Evolutionary conservation across 73 alveolate species (phyloP).

Genomic region (Breviolum minutum): DNA sequence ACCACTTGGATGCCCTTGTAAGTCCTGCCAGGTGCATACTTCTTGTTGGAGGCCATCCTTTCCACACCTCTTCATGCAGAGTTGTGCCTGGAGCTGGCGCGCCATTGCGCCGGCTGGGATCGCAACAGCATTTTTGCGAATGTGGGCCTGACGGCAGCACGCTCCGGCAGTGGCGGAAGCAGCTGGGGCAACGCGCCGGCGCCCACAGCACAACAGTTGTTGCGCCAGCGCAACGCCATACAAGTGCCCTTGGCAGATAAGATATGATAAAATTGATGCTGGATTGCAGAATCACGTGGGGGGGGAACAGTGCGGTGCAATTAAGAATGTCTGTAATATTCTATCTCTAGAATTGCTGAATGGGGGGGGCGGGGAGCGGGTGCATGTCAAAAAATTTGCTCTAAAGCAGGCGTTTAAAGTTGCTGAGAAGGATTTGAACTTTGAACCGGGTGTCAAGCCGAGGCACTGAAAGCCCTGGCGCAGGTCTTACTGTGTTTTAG

Average conservation of each 20-base stretch:
- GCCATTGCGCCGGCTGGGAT: conserved; percentile 73
- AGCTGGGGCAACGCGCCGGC: conserved; percentile 62
- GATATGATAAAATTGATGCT: not conserved
- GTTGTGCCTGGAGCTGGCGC: conserved; percentile 73
- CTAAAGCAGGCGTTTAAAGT: no score
- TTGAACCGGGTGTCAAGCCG: not conserved
- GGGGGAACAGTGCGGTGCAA: no score
- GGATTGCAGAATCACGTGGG: not conserved
- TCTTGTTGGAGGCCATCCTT: conserved; percentile 72
- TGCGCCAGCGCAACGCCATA: conserved; percentile 47
- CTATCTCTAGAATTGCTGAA: no score
- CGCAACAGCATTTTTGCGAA: conserved; percentile 52
- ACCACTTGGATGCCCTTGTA: no score
- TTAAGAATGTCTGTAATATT: no score
- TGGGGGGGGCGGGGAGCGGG: no score
- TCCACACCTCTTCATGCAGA: conserved; percentile 42
- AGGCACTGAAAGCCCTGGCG: conserved; percentile 25
- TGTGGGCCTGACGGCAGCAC: conserved; percentile 28
- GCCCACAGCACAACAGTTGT: conserved; percentile 77
- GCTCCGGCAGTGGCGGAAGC: not conserved
- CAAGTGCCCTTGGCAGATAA: not conserved
- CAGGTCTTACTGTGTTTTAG: conserved; percentile 41
- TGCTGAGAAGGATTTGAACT: no score
- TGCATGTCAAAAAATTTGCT: no score
- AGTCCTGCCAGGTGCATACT: conserved; percentile 48